Base-by-base conservation (phyloP, 164 flowering plant genomes). In the Stephania japonica region DNA sequence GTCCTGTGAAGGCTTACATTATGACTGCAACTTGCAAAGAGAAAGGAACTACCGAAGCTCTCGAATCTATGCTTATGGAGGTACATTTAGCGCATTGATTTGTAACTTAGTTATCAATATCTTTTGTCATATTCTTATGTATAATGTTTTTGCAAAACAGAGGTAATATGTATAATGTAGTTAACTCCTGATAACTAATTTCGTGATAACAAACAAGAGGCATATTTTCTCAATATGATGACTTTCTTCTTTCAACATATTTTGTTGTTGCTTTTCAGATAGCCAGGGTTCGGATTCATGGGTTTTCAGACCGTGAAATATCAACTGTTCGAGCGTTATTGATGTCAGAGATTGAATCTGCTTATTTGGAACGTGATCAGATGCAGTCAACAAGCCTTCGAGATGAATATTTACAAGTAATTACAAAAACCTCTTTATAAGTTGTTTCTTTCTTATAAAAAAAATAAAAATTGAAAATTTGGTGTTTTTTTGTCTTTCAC, bases 261-360 rank as follows among this genome's bases (percentile, higher is more conserved):
- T 7, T 21, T 68, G 76, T 18, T 49, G 44, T 72, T 74, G 19
- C 32, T n/a, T 81, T 77, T 63, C 85, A 91, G 98, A 84, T 94
- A 80, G 94, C 97, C 23, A 88, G 97, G 73, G 87, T 92, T 67
- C 85, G 93, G 12, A 77, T 88, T 19, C 91, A 92, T 86, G 97
- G 94, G n/a, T 94, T 94, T 79, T 89, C 98, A 71, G 97, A 94
- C 68, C 97, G 92, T 62, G 98, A 94, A 77, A 83, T 92, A 80
- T 82, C 91, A 76, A 76, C 83, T 68, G 94, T 87, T 67, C 89
- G 95, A 49, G 89, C 99, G 53, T 75, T 86, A 70, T 75, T 92
- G 72, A 82, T 94, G 92, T 89, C 99, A 38, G 97, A 94, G 82
- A 89, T 94, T 75, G 99, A 92, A 82, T 94, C 99, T 81, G 92